Conservation (phyloP, 805 yeast species). For the Yarrowia sp. region DNA sequence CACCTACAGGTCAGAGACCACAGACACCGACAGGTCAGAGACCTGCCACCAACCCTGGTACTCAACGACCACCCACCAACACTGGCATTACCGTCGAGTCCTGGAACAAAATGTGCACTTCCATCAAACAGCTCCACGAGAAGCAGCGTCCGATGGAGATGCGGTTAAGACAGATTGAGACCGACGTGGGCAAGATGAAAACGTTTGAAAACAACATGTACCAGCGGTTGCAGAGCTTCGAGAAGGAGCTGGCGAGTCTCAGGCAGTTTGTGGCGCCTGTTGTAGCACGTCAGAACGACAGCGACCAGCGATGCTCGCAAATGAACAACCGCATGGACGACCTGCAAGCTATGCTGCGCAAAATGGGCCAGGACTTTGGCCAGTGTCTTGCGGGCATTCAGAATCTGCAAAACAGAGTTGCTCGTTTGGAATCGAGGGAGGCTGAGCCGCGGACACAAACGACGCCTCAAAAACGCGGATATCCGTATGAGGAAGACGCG, state of each 20-base stretch:
- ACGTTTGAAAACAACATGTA: no score
- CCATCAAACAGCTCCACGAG: not conserved
- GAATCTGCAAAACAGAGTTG: not conserved
- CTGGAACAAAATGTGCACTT: not conserved
- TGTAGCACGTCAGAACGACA: not conserved
- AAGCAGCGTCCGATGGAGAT: not conserved
- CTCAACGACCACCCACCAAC: no score
- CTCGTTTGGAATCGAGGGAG: not conserved
- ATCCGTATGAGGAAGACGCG: not conserved
- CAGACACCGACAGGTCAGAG: no score
- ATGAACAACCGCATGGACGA: not conserved
- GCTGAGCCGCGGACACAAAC: not conserved
- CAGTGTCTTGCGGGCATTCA: not conserved
- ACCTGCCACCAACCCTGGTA: no score
- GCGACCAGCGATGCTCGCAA: not conserved
- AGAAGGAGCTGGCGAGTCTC: not conserved
- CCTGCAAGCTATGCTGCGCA: not conserved
- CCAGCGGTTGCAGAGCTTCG: not conserved
- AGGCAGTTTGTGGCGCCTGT: not conserved
- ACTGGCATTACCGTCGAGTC: not conserved
- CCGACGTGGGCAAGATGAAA: no score
- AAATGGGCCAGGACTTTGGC: not conserved
- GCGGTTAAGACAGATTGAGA: not conserved
- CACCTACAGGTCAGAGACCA: no score
- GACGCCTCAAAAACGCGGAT: not conserved